Evolutionary conservation across 257 asterid genomes (phyloP), one percentile per base, ranked within the genome.

Genomic region (Solanum paucissectum): DNA sequence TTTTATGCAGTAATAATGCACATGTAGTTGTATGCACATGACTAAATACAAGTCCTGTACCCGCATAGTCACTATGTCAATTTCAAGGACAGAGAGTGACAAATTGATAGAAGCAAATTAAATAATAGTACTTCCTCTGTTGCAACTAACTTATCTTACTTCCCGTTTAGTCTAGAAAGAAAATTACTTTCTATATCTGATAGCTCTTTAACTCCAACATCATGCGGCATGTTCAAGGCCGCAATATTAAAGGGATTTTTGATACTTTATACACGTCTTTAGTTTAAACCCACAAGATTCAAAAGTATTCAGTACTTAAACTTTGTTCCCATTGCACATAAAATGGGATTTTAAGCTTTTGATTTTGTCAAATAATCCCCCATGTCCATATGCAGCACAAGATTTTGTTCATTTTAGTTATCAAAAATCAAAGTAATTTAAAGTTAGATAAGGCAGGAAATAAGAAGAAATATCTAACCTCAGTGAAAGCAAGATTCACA

Each of bases 401-500:
- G 16, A 14, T 44, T 79, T 79, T 79, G 66, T 36, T 25, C 38
- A 52, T 44, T 44, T 27, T 42, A 52, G 62, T 52, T 52, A 52
- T 16, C 62, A 52, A 52, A 18, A 9, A 29, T 29, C 64, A 4
- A 9, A 49, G 64, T 52, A 46, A 18, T 49, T 10, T 46, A 9
- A 29, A 46, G 18, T 46, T 81, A 49, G 85, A 81, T 23, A 81
- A 81, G 55, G 69, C 69, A 49, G 37, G 69, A 71, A 20, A 36
- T 58, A 87, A 52, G 32, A 55, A 87, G 44, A 58, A 85, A 89
- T 71, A 84, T 88, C 98, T 89, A 89, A 96, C 98, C 98, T 95
- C 95, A 83, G 99, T 97, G 92, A 97, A 97, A 88, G 94, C 98
- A 90, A 97, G 95, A 92, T 97, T 97, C 88, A 97, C 97, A 84